Conservation (phyloP, 768 basidiomycete species). For the Rhizopogon roseolus region DNA sequence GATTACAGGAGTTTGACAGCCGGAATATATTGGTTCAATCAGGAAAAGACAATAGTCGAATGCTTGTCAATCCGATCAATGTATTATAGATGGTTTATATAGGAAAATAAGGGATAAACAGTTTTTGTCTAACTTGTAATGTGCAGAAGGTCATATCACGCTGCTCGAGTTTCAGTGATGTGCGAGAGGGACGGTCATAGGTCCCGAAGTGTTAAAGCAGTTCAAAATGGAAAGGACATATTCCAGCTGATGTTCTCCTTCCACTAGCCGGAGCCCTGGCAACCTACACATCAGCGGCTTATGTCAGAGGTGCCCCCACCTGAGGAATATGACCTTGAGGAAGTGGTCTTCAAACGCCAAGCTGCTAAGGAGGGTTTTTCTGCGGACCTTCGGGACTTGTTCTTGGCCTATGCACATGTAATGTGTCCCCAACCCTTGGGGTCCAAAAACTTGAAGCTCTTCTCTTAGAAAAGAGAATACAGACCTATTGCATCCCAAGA, state of each 20-base stretch:
- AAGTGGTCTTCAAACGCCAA: slow-evolving; percentile 31
- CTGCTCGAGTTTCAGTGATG: no score
- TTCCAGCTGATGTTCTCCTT: slow-evolving; percentile 78
- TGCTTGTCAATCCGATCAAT: no score
- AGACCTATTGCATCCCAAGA: slow-evolving; percentile 76
- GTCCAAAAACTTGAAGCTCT: background rate
- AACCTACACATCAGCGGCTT: slow-evolving; percentile 61
- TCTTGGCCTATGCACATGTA: slow-evolving; percentile 23
- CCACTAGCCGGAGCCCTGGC: slow-evolving; percentile 74
- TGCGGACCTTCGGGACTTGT: slow-evolving; percentile 28
- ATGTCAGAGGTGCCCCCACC: slow-evolving; percentile 59
- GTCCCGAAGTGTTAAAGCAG: slow-evolving; percentile 57
- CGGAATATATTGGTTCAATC: no score
- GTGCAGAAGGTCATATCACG: no score
- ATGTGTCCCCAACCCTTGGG: background rate
- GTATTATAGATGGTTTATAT: no score
- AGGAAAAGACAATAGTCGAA: no score
- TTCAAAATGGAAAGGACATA: slow-evolving; percentile 45
- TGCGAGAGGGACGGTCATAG: slow-evolving; percentile 74
- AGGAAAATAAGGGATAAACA: no score
- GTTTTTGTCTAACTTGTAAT: no score
- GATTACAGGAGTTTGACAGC: no score
- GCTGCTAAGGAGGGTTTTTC: slow-evolving; percentile 26
- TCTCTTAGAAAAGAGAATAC: slow-evolving; percentile 51
- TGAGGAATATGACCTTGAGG: slow-evolving; percentile 60